Conservation (phyloP, 1,139 yeast genomes). For the Suhomyces choctaworum region DNA sequence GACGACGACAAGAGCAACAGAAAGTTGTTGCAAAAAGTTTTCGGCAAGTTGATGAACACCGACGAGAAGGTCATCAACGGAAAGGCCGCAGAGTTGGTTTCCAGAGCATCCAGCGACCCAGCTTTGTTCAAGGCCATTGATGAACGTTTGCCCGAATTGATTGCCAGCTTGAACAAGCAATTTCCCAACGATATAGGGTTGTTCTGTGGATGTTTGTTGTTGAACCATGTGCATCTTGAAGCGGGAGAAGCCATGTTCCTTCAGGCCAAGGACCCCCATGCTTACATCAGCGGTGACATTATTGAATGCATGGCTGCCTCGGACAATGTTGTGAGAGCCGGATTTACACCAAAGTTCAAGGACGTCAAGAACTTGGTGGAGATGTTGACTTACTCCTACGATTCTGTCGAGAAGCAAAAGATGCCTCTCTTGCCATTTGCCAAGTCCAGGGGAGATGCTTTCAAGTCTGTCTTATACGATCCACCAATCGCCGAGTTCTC, state of each 20-base stretch:
- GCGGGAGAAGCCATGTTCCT: conserved; percentile 98
- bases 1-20: conserved; percentile 55
- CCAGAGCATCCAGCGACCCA: conserved; percentile 58
- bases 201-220: conserved; percentile 90
- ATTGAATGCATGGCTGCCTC: conserved; percentile 99
- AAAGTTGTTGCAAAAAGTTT: conserved; percentile 68
- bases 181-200: conserved; percentile 93
- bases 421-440: conserved; percentile 69
- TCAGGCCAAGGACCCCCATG: conserved; percentile 97
- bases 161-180: conserved; percentile 76
- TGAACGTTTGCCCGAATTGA: conserved; percentile 63
- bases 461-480: conserved; percentile 65
- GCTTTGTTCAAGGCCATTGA: conserved; percentile 44
- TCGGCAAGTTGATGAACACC: conserved; percentile 81
- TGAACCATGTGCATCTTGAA: conserved; percentile 78
- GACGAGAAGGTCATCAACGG: conserved; percentile 52
- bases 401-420: conserved; percentile 89
- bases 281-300: conserved; percentile 93
- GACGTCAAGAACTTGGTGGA: conserved; percentile 87
- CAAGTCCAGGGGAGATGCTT: conserved; percentile 67
- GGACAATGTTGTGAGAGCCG: conserved; percentile 97
- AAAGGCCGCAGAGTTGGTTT: conserved; percentile 61
- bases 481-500: conserved; percentile 98
- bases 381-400: conserved; percentile 88
- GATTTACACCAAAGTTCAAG: conserved; percentile 97